Conservation (phyloP, 2,329 filamentous ascomycete species). For the Fusarium sp. region DNA sequence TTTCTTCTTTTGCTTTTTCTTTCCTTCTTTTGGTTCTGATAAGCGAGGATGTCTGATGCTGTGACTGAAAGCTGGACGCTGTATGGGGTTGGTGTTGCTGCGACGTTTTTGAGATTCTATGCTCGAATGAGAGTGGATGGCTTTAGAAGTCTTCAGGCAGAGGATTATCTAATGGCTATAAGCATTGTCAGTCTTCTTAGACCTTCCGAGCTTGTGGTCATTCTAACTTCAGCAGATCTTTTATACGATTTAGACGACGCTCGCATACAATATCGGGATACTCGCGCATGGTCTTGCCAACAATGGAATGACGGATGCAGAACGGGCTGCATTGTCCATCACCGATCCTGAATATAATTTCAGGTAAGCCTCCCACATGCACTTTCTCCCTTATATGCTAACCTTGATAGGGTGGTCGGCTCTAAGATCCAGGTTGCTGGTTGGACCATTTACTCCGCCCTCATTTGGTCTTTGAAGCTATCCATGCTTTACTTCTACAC, state of each 20-base stretch:
- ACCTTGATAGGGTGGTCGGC: conserved; percentile 55
- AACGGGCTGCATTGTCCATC: conserved; percentile 57
- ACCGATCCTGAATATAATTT: conserved; percentile 56
- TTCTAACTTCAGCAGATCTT: conserved; percentile 54
- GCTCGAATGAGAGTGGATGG: conserved; percentile 44
- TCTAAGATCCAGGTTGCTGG: conserved; percentile 66
- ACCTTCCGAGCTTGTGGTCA: rapidly evolving
- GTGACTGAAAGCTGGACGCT: conserved; percentile 46
- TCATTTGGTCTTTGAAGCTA: conserved; percentile 66
- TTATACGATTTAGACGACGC: conserved; percentile 61
- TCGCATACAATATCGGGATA: conserved; percentile 61
- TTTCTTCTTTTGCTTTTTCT: background rate
- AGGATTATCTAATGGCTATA: conserved; percentile 48
- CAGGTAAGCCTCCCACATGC: conserved; percentile 35
- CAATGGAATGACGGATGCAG: conserved; percentile 62
- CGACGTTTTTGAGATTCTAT: conserved; percentile 48
- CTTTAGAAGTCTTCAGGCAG: conserved; percentile 40
- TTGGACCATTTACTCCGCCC: conserved; percentile 63
- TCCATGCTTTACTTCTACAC: conserved; percentile 67
- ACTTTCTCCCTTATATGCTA: background rate
- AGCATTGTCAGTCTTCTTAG: conserved; percentile 10
- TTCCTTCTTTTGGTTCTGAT: background rate
- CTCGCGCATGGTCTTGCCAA: conserved; percentile 63
- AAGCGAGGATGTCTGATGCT: conserved; percentile 23
- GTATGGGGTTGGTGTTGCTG: conserved; percentile 42